Percentiles rank a stretch among this genome's conserved stretches.
Conservation (phyloP, 164 flowering plant species). For the Dillenia turbinata region DNA sequence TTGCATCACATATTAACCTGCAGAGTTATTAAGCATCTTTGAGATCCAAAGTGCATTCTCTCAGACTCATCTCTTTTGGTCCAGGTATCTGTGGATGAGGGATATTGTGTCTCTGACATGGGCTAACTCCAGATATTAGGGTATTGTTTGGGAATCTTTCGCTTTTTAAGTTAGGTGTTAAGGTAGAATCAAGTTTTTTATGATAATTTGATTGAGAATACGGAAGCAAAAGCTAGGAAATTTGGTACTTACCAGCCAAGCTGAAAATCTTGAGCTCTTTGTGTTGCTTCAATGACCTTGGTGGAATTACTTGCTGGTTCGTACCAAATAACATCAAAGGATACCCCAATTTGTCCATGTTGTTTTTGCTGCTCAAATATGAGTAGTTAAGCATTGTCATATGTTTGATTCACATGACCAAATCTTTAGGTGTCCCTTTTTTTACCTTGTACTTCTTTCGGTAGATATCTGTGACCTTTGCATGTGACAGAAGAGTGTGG, state of each 20-base stretch:
- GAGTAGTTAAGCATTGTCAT: neutral
- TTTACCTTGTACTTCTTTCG: constrained; percentile 69
- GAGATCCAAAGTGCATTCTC: no score
- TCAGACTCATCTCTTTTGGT: no score
- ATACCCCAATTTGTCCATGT: constrained; percentile 56
- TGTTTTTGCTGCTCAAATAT: constrained; percentile 50
- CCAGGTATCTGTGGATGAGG: no score
- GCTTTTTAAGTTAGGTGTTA: no score
- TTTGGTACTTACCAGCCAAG: constrained; percentile 68
- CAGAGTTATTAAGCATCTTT: no score
- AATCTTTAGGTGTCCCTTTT: neutral
- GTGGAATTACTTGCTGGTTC: constrained; percentile 61
- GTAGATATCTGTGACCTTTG: constrained; percentile 51
- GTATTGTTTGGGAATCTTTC: no score
- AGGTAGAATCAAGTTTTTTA: no score
- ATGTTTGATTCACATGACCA: neutral
- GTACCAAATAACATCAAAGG: constrained; percentile 84
- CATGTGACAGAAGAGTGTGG: constrained; percentile 74
- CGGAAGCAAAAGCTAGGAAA: neutral
- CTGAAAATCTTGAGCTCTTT: constrained; percentile 85
- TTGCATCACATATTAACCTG: no score
- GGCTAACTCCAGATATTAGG: no score
- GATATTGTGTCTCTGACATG: no score
- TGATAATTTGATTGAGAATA: no score
- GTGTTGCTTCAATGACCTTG: constrained; percentile 70